These are phyloP conservation scores for Cercospora sp. DNA, from an alignment of 2,329 filamentous ascomycete species.

Conservation along the genomic window DNA sequence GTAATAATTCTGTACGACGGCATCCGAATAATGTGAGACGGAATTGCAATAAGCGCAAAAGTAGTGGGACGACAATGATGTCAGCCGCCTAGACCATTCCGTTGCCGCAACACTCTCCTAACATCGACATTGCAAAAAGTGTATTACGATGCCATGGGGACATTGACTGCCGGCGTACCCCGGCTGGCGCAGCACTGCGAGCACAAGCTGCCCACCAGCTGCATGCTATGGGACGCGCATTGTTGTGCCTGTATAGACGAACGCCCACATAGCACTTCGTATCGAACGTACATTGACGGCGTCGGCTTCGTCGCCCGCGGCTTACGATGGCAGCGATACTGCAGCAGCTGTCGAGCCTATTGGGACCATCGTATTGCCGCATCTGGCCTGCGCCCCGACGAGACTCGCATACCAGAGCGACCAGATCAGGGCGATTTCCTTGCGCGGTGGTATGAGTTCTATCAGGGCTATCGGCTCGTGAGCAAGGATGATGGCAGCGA, in stretches of 20 bases:
- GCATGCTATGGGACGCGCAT: conserved; percentile 30
- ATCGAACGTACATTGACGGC: conserved; percentile 52
- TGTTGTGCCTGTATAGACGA: conserved; percentile 39
- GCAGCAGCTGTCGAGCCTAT: conserved; percentile 55
- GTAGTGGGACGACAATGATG: background rate
- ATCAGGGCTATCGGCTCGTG: conserved; percentile 48
- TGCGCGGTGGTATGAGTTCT: conserved; percentile 51
- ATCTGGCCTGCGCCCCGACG: conserved; percentile 45
- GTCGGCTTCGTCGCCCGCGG: conserved; percentile 52
- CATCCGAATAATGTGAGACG: background rate
- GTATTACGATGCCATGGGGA: conserved; percentile 31
- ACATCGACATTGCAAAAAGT: background rate
- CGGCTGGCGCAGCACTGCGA: conserved; percentile 35
- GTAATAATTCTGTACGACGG: background rate
- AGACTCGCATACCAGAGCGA: conserved; percentile 49
- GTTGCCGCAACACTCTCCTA: background rate
- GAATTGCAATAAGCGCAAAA: background rate
- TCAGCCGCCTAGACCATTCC: background rate
- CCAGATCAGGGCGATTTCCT: conserved; percentile 52
- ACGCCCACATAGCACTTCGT: conserved; percentile 44
- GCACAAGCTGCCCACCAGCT: conserved; percentile 38
- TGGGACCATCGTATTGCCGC: conserved; percentile 49
- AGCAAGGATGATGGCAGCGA: conserved; percentile 46
- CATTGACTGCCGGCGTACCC: conserved; percentile 33
- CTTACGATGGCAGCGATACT: conserved; percentile 53